These are phyloP conservation scores for Hericium alpestre DNA, from an alignment of 768 basidiomycete genomes.

Conservation along the genomic window DNA sequence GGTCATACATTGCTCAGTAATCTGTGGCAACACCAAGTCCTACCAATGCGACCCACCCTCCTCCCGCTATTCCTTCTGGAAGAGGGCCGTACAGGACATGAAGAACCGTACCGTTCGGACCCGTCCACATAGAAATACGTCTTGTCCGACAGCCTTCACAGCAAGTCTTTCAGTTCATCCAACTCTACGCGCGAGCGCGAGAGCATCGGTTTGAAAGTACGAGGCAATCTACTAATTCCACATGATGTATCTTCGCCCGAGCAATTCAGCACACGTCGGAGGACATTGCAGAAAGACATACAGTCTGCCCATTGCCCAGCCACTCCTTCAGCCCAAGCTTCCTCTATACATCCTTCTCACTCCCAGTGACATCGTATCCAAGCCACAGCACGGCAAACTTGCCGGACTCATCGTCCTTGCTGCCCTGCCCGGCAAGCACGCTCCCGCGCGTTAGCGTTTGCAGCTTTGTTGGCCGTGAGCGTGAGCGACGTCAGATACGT, in stretches of 20 bases:
- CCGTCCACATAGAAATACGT: slow-evolving; percentile 1
- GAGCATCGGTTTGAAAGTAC: neutral
- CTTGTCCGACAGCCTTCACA: slow-evolving; percentile 8
- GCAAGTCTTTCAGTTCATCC: slow-evolving; percentile 7
- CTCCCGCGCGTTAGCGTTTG: slow-evolving; percentile 35
- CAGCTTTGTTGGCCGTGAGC: slow-evolving; percentile 27
- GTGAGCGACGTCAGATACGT: slow-evolving; percentile 22
- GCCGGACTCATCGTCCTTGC: slow-evolving; percentile 46
- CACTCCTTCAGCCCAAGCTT: slow-evolving; percentile 15
- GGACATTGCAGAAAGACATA: neutral
- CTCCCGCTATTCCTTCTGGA: slow-evolving; percentile 5
- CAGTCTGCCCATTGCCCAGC: slow-evolving; percentile 4
- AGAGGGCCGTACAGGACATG: slow-evolving; percentile 12
- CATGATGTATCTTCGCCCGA: neutral
- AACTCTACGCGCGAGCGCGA: neutral
- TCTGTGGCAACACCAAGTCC: slow-evolving; percentile 8
- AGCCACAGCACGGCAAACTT: slow-evolving; percentile 47
- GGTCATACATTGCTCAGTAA: neutral
- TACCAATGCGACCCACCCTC: slow-evolving; percentile 10
- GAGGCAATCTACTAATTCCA: neutral
- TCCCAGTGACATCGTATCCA: slow-evolving; percentile 26
- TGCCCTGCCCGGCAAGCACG: slow-evolving; percentile 39
- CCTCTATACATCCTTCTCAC: slow-evolving; percentile 22
- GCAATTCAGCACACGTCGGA: too few relatives aligned
- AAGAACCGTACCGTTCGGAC: neutral